Evolutionary conservation across 2,329 filamentous ascomycete genomes (phyloP), one percentile per base, ranked within the genome.

Genomic region (Herpotrichia juniperi): DNA sequence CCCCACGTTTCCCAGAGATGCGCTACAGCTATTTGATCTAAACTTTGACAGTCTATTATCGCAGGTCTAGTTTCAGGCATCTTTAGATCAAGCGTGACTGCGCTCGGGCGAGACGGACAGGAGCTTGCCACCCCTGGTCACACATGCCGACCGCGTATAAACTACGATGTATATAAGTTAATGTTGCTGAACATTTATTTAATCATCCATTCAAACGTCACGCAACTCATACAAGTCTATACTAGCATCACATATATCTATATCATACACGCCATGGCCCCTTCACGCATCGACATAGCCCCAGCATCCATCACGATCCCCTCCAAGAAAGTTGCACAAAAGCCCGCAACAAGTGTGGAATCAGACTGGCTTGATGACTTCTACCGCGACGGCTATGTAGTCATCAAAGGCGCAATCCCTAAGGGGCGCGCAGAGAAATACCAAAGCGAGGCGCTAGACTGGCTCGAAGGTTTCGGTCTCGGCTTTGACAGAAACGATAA

Each of bases 341-440:
- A 9, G 61, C 55, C 26, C 50, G 57, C 61, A n/a, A n/a, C n/a
- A n/a, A n/a, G n/a, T n/a, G n/a, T n/a, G n/a, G n/a, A n/a, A n/a
- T n/a, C n/a, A n/a, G 61, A 77, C 69, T 62, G 77, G 78, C 50
- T 77, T 52, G 57, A 78, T 63, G 51, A 80, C n/a, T 74, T 79
- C 48, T 66, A 74, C 57, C 62, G 64, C 34, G 63, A 77, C 47
- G 77, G 76, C 16, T 78, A 64, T 51, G 72, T 71, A 1, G 55
- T 79, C 10, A 66, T 79, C 54, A 78, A 77, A 56, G 63, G 66
- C 32, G 75, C 69, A 14, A 72, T 79, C 48, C 60, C 62, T 12
- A 57, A 58, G 1, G 75, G 78, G 53, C 61, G 67, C 0, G 75
- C 76, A 7, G 53, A 74, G 19, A 73, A 74, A 44, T 79, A 79